These are phyloP conservation scores for Cronartium quercuum DNA, from an alignment of 1,284 basidiomycete genomes.

Conservation along the genomic window DNA sequence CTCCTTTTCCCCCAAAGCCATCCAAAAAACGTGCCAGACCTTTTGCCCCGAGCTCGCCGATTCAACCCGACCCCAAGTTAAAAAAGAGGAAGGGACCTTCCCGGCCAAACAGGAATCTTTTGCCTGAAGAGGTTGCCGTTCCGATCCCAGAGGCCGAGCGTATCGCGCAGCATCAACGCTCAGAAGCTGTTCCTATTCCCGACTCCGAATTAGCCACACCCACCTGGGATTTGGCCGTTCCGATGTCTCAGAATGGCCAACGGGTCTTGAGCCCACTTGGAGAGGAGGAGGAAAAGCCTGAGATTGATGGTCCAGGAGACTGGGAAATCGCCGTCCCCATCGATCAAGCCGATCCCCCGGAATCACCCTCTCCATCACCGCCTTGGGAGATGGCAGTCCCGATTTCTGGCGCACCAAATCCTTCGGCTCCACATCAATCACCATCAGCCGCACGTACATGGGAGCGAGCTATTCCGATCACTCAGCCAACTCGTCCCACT, in stretches of 20 bases:
- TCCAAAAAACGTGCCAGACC: slow-evolving; percentile 9
- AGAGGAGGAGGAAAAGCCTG: background rate
- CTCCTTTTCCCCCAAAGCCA: background rate
- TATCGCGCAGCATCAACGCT: slow-evolving; percentile 2
- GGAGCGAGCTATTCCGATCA: slow-evolving; percentile 30
- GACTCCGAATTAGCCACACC: slow-evolving; percentile 24
- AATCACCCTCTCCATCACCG: background rate
- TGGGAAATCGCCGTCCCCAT: background rate
- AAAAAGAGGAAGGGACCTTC: slow-evolving; percentile 5
- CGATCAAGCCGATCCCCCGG: background rate
- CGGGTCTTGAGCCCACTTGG: background rate
- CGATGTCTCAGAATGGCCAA: background rate
- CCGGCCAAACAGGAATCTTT: slow-evolving; percentile 6
- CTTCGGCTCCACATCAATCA: background rate
- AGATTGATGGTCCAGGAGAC: background rate
- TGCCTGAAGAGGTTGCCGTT: slow-evolving; percentile 27
- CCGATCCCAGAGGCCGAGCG: slow-evolving; percentile 20
- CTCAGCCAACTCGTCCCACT: too few species aligned
- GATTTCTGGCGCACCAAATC: background rate
- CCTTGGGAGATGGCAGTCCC: slow-evolving; percentile 7
- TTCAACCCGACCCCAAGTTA: background rate
- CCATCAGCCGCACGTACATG: slow-evolving; percentile 5
- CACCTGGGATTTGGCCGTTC: slow-evolving; percentile 2
- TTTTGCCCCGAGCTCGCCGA: background rate
- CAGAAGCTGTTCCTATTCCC: slow-evolving; percentile 13